Evolutionary conservation across 345 rosid species (phyloP).

Genomic region (Populus pruinosa): DNA sequence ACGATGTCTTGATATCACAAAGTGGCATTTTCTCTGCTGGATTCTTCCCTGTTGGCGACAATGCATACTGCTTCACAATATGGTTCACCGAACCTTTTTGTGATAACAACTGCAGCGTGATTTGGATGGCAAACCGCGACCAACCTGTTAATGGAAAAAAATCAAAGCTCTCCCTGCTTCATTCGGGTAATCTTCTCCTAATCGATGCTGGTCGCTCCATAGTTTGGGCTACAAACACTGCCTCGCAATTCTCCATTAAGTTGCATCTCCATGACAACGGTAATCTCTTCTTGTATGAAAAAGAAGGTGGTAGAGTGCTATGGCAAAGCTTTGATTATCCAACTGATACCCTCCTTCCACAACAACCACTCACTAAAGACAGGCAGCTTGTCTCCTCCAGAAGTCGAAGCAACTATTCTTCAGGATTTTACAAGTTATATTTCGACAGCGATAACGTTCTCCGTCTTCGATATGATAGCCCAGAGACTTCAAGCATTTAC

Average conservation of each 20-base stretch:
- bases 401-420: constrained; percentile 3
- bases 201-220: constrained; percentile 15
- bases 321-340: constrained; percentile 10
- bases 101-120: constrained; percentile 7
- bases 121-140: constrained; percentile 41
- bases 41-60: constrained; percentile 4
- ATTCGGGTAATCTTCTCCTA: constrained; percentile 16
- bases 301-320: not conserved
- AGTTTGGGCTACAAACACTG: constrained; percentile 7
- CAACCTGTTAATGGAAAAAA: constrained; percentile 26
- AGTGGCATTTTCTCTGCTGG: constrained; percentile 4
- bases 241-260: not conserved
- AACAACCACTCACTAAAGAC: not conserved
- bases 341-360: constrained; percentile 7
- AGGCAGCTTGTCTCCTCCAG: constrained; percentile 1
- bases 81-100: constrained; percentile 5
- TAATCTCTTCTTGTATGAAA: not conserved
- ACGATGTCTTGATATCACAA: not conserved
- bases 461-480: constrained; percentile 1
- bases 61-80: constrained; percentile 3
- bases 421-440: constrained; percentile 1
- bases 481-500: constrained; percentile 6
- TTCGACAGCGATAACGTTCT: constrained; percentile 9
- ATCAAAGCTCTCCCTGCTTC: constrained; percentile 21
- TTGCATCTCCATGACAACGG: not conserved